Base-by-base conservation (phyloP, 176 grass and related monocot species). In the Eragrostis curvula region DNA sequence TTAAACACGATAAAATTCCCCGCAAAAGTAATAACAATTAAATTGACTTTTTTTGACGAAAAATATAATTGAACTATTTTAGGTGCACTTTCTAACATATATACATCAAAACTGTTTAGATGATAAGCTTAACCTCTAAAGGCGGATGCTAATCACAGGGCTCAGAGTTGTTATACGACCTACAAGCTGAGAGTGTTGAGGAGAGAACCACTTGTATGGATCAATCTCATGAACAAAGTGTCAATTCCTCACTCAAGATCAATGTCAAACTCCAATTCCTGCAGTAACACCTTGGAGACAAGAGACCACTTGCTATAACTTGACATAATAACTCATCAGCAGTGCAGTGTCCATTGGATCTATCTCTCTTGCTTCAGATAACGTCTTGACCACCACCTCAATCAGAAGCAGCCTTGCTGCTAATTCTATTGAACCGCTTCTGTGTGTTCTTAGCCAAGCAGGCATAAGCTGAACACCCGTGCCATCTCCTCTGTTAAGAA, bases 141-240 rank as follows among this genome's bases (percentile, higher is more conserved):
- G 3, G 4, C 9, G 55, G 79, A 53, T 21, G 36, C 79, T 15
- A 77, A 70, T 77, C 53, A 2, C 29, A 70, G 20, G 72, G 7
- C 18, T 77, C 12, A 62, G 55, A 82, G 42, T 62, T 69, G 21
- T 8, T 81, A 0, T 44, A 15, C 49, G 44, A 21, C 88, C 70
- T 73, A 86, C 55, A 59, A 83, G 46, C 61, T 83, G 17, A 80
- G 68, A 43, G 66, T 71, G 40, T 91, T 88, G 16, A 85, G 70
- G 27, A 88, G 39, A 45, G 82, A 73, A n/a, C 82, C 85, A 60
- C 58, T 73, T 32, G 28, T 59, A 44, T 78, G 77, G 72, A 70
- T 78, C 57, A 85, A 27, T 47, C 24, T 87, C 67, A 50, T 78
- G 78, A 82, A 91, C 71, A 82, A 47, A 75, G 41, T 73, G 8